Evolutionary conservation across 352 stramenopile species (phyloP), one percentile per base, ranked within the genome.

Genomic region (Pythium guiyangense): DNA sequence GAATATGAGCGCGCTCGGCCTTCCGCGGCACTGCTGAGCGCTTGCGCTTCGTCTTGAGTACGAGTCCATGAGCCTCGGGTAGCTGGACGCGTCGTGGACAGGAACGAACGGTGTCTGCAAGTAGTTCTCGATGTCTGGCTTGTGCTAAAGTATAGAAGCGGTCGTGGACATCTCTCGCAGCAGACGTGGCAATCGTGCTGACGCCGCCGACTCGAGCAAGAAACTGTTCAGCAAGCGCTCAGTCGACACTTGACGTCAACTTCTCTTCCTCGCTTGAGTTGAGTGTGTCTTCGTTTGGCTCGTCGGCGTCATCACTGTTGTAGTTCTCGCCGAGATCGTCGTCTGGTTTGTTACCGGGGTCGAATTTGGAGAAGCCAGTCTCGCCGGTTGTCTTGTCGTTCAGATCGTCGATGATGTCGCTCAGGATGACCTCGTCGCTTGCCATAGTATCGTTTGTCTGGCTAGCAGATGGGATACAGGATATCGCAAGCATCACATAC

Each of bases 61-160:
- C 3, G 40, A 46, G 40, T 46, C 40, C 15, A 46, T 10, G 10
- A 46, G 10, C 5, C 22, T 46, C 15, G 40, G 40, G 18, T 46
- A 46, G 15, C 15, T 10, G 10, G 9, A 25, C 0, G 63, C 20
- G 53, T 49, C 61, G 17, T 63, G 43, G 6, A 49, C 26, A 22
- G 51, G 51, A 8, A 40, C 51, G 51, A 49, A 57, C 8, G 26
- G 51, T 4, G 51, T 57, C 51, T 57, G 51, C 31, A 48, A 14
- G 51, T 49, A 57, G 26, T 40, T 52, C 2, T 60, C 17, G 0
- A 31, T 45, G 27, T 69, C 49, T 1, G 57, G 42, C 18, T 61
- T 43, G 15, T 47, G 49, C 6, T 54, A 40, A 20, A 48, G 53
- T 12, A 58, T 51, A 52, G 53, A 65, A 0, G 45, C 62, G 11